These are phyloP conservation scores for Monosporascus sp. DNA, from an alignment of 2,329 filamentous ascomycete species.

Conservation along the genomic window DNA sequence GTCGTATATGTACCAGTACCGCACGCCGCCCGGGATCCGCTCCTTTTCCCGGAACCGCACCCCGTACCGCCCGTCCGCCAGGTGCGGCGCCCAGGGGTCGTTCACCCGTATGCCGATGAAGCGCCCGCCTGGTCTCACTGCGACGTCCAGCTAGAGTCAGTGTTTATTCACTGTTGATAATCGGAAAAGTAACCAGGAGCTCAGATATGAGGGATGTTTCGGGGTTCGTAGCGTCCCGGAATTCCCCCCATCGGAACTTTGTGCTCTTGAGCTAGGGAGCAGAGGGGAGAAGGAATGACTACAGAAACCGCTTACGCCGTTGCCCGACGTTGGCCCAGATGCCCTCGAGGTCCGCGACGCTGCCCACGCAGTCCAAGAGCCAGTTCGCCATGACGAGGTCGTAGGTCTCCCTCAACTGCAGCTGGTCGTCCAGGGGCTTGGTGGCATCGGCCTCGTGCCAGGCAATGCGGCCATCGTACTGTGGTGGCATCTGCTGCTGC, in stretches of 20 bases:
- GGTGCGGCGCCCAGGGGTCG: slow-evolving; percentile 8
- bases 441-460: slow-evolving; percentile 21
- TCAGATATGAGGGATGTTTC: too few relatives aligned
- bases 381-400: slow-evolving; percentile 30
- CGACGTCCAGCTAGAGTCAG: slow-evolving; percentile 13
- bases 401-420: slow-evolving; percentile 12
- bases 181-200: too few relatives aligned
- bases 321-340: slow-evolving; percentile 13
- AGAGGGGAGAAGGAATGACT: too few relatives aligned
- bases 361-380: slow-evolving; percentile 24
- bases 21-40: slow-evolving; percentile 15
- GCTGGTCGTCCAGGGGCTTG: slow-evolving; percentile 16
- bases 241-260: too few relatives aligned
- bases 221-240: too few relatives aligned
- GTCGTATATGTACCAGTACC: slow-evolving; percentile 10
- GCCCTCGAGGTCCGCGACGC: slow-evolving; percentile 15
- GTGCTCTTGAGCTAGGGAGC: too few relatives aligned
- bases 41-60: slow-evolving; percentile 9
- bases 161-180: too few relatives aligned
- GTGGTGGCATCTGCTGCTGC: slow-evolving; percentile 15
- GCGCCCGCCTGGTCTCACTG: slow-evolving; percentile 21
- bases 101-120: slow-evolving; percentile 20
- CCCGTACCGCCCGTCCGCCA: slow-evolving; percentile 10
- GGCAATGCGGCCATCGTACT: slow-evolving; percentile 9
- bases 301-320: too few relatives aligned